These are phyloP conservation scores for Nymphaea thermarum DNA, from an alignment of 164 flowering plant species.

Conservation along the genomic window DNA sequence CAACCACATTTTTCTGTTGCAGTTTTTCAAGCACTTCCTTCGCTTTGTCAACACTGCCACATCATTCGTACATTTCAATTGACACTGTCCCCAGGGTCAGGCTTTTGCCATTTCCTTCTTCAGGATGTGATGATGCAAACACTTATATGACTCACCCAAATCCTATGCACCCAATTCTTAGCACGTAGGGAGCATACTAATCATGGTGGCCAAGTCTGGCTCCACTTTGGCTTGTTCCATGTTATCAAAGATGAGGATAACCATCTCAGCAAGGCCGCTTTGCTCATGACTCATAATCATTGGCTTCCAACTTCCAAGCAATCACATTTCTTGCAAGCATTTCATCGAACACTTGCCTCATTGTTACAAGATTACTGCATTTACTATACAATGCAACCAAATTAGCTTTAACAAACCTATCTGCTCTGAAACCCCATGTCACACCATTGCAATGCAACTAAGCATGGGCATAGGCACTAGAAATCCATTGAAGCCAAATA, in stretches of 20 bases:
- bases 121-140: conserved; percentile 28
- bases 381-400: conserved; percentile 43
- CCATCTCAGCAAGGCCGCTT: conserved; percentile 47
- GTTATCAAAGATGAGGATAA: conserved; percentile 28
- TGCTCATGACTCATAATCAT: conserved; percentile 71
- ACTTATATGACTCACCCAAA: conserved; percentile 31
- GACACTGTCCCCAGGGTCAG: conserved; percentile 47
- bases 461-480: conserved; percentile 1
- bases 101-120: conserved; percentile 21
- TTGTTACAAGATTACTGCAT: conserved; percentile 27
- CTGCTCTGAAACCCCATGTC: conserved; percentile 36
- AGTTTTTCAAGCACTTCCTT: conserved; percentile 46
- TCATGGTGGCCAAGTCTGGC: conserved; percentile 55
- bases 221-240: conserved; percentile 31
- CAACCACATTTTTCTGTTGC: conserved; percentile 40
- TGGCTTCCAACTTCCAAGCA: conserved; percentile 78
- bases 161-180: conserved; percentile 48
- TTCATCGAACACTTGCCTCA: conserved; percentile 57
- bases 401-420: conserved; percentile 47
- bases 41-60: conserved; percentile 49
- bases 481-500: too few relatives aligned
- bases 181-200: conserved; percentile 53
- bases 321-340: conserved; percentile 41
- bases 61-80: conserved; percentile 60
- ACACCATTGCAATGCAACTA: conserved; percentile 39